Evolutionary conservation across 2,329 filamentous ascomycete genomes (phyloP).

Genomic region (Colletotrichum sp.): DNA sequence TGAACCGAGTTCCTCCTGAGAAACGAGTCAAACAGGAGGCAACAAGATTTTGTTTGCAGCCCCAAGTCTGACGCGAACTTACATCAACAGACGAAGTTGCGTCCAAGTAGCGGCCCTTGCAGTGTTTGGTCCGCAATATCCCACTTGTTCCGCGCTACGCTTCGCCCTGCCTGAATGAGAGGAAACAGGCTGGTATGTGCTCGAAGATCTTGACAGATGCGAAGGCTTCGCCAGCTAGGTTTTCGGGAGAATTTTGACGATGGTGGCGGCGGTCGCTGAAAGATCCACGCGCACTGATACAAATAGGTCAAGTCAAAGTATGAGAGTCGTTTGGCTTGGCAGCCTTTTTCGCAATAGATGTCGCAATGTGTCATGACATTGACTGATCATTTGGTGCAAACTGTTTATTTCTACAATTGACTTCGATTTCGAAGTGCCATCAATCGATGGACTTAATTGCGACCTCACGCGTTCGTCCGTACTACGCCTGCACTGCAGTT

Average conservation of each 20-base stretch:
- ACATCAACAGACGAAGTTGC: neutral
- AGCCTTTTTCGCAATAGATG: neutral
- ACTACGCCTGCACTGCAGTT: neutral
- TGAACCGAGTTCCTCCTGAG: neutral
- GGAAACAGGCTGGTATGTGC: neutral
- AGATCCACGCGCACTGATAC: neutral
- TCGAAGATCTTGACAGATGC: neutral
- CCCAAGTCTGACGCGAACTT: neutral
- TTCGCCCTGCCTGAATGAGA: neutral
- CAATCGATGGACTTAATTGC: neutral
- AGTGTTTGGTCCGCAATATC: neutral
- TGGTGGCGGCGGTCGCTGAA: neutral
- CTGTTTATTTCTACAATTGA: neutral
- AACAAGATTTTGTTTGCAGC: neutral
- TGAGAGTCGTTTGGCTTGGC: neutral
- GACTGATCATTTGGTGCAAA: neutral
- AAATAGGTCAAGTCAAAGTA: neutral
- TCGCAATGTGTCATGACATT: neutral
- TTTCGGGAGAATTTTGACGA: neutral
- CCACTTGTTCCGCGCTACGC: neutral
- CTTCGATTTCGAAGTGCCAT: neutral
- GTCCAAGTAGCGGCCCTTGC: neutral
- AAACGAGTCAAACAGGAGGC: neutral
- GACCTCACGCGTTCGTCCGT: constrained; percentile 2
- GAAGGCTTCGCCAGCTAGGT: neutral